Evolutionary conservation across 148 eudicot species (phyloP).

Genomic region (Drosera capensis): DNA sequence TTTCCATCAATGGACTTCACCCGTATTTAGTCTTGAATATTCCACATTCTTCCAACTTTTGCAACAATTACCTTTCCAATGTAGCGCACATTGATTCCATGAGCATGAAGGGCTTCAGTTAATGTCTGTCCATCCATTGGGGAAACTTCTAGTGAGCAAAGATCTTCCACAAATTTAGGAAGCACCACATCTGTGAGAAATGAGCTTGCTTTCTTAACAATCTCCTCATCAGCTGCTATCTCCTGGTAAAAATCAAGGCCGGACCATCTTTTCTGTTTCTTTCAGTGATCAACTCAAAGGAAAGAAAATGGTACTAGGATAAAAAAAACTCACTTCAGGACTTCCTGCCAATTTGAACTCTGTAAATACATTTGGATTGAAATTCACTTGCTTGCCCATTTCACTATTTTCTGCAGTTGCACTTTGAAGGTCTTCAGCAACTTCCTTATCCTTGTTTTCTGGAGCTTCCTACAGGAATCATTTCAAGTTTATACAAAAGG

Average conservation of each 20-base stretch:
- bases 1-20: no score
- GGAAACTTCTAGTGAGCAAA: constrained; percentile 89
- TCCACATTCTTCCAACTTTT: no score
- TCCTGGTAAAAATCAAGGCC: constrained; percentile 38
- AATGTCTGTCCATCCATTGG: constrained; percentile 99
- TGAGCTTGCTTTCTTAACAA: constrained; percentile 62
- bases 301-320: not conserved
- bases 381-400: constrained; percentile 28
- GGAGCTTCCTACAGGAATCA: constrained; percentile 18
- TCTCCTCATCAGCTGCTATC: constrained; percentile 73
- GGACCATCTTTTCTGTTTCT: constrained; percentile 3
- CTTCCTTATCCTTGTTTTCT: constrained; percentile 18
- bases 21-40: no score
- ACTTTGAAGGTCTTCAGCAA: constrained; percentile 20
- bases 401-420: constrained; percentile 17
- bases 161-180: constrained; percentile 76
- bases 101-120: constrained; percentile 95
- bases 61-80: constrained; percentile 90
- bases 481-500: not conserved
- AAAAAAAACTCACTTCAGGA: constrained; percentile 49
- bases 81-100: constrained; percentile 93
- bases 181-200: constrained; percentile 59
- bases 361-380: constrained; percentile 90
- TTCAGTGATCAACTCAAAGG: not conserved
- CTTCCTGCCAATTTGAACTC: constrained; percentile 82